Conservation (phyloP, 768 basidiomycete genomes). For the Lactifluus hygrophoroides region DNA sequence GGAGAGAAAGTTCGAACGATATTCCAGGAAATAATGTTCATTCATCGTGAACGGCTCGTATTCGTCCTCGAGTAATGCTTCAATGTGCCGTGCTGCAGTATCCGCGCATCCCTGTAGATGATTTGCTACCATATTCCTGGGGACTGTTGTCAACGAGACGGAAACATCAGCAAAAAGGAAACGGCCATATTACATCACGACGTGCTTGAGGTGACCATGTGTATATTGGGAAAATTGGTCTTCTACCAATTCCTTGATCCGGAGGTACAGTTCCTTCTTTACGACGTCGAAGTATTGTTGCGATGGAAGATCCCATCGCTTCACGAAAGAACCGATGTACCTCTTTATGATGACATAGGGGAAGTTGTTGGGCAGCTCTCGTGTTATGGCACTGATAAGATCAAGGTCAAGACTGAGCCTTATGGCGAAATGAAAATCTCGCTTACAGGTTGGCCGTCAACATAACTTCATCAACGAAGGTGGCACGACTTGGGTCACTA, state of each 20-base stretch:
- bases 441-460: constrained; percentile 36
- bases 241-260: constrained; percentile 16
- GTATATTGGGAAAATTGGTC: constrained; percentile 20
- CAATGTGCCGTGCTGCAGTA: neutral
- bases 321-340: constrained; percentile 19
- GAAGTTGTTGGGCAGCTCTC: constrained; percentile 57
- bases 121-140: constrained; percentile 1
- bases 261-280: constrained; percentile 10
- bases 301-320: constrained; percentile 20
- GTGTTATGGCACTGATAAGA: constrained; percentile 45
- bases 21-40: constrained; percentile 22
- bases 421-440: neutral
- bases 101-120: constrained; percentile 8
- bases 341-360: constrained; percentile 35
- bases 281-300: constrained; percentile 19
- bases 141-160: neutral
- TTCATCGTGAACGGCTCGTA: constrained; percentile 22
- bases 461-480: constrained; percentile 44
- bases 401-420: neutral
- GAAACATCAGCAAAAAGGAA: neutral
- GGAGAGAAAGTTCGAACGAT: constrained; percentile 39
- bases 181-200: constrained; percentile 5
- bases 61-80: constrained; percentile 10
- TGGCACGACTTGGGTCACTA: constrained; percentile 14
- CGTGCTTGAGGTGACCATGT: constrained; percentile 18